A percentile compares a stretch with the other conserved stretches of the same genome.
phyloP scores from a whole-genome alignment of 768 basidiomycete species.

The Tricholoma hemisulphureum region DNA sequence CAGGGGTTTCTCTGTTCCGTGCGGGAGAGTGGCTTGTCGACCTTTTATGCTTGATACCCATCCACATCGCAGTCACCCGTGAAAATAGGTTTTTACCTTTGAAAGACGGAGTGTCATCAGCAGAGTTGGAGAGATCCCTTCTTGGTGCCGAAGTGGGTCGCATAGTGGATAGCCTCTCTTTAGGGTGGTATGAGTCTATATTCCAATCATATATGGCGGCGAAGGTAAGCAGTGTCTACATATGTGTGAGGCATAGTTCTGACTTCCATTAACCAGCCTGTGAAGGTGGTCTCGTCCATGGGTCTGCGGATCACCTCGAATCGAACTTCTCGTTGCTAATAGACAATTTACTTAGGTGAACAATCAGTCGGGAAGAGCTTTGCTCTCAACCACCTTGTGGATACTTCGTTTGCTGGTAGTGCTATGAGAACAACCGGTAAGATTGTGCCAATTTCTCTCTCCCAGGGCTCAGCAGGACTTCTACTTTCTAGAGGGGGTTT shows the following conservation, averaged over 20 bases:
- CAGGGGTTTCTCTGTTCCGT: constrained; percentile 39
- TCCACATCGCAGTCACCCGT: constrained; percentile 57
- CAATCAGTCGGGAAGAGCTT: constrained; percentile 66
- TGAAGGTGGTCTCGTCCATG: constrained; percentile 67
- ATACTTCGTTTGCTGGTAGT: constrained; percentile 64
- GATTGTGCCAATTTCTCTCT: not conserved
- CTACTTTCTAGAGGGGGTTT: constrained; percentile 47
- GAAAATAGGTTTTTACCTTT: constrained; percentile 63
- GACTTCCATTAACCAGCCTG: constrained; percentile 39
- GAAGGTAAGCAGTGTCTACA: constrained; percentile 36
- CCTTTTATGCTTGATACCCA: constrained; percentile 60
- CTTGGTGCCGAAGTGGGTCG: constrained; percentile 57
- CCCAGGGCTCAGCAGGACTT: not conserved
- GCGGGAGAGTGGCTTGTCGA: constrained; percentile 65
- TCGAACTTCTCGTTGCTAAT: not conserved
- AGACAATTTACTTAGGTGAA: constrained; percentile 38
- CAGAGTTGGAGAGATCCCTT: constrained; percentile 48
- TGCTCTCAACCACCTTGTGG: constrained; percentile 56
- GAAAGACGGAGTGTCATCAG: constrained; percentile 51
- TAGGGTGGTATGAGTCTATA: constrained; percentile 66
- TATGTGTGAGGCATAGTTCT: not conserved
- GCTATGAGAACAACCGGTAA: constrained; percentile 61
- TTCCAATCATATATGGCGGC: constrained; percentile 61
- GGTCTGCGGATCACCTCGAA: constrained; percentile 27
- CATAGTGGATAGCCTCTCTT: constrained; percentile 54